Evolutionary conservation across 208 protist species (phyloP), one percentile per base, ranked within the genome.

Genomic region (Leishmania amazonensis): DNA sequence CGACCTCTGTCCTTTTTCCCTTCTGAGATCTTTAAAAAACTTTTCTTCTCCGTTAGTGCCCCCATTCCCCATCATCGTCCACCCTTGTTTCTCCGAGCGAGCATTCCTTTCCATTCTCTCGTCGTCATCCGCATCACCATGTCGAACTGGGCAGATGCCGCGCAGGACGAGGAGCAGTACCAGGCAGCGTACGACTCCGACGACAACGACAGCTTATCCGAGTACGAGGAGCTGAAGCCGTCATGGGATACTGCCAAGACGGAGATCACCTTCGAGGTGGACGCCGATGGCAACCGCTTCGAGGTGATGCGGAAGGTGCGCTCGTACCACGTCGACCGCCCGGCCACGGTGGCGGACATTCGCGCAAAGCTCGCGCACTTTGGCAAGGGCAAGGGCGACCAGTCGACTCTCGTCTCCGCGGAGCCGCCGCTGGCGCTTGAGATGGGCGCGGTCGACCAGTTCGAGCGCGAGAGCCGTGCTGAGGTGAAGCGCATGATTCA

Each of bases 371-470:
- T 90, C 71, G 77, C 67, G 45, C 85, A 79, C 64, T 96, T 95
- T 78, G 93, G 91, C 54, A 94, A 94, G 72, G 91, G 81, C 19
- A 79, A 71, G 15, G 85, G 79, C 31, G 88, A 85, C 62, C 80
- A 88, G 65, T 75, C 80, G 31, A 75, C 67, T 13, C 71, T 95
- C 35, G 88, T 94, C 42, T 91, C 92, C 24, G 78, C 85, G 38
- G 93, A 96, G 73, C 85, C 90, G 28, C 95, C 92, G 49, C 81
- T 95, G 70, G 89, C 90, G 71, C 79, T 97, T 68, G 95, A 97
- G 83, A 86, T 96, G 79, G 95, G 93, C 68, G 84, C 87, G 1
- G 88, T 92, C 3, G 95, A 97, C 77, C 88, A 91, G 73, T 88
- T 89, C 62, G 91, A 96, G 87, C 89, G 91, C 68, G 84, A 93